These are phyloP conservation scores for Sedum album DNA, from an alignment of 164 flowering plant genomes.

Conservation along the genomic window DNA sequence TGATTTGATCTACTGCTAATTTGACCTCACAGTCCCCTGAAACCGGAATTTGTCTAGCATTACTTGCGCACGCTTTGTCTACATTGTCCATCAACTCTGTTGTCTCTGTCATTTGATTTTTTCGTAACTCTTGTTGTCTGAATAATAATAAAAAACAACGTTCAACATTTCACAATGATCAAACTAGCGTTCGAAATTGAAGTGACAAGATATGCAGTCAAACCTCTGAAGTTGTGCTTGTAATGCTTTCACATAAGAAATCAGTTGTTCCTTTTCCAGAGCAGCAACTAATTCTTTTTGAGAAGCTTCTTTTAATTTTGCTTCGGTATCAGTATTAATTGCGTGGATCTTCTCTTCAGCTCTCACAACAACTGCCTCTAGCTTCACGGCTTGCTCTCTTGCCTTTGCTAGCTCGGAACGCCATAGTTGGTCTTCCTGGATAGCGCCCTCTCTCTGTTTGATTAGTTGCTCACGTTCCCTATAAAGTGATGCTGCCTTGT, in stretches of 20 bases:
- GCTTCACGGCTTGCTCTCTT: constrained; percentile 72
- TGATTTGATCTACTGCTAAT: constrained; percentile 32
- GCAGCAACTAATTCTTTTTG: constrained; percentile 58
- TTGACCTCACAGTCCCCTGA: constrained; percentile 37
- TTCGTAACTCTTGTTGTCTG: neutral
- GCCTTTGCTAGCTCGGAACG: constrained; percentile 97
- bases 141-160: neutral
- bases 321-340: constrained; percentile 66
- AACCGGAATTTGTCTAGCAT: constrained; percentile 41
- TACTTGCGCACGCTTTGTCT: constrained; percentile 85
- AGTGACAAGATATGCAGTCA: neutral
- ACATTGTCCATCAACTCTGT: constrained; percentile 14
- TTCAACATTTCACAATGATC: too few species aligned
- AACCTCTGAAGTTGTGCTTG: constrained; percentile 85
- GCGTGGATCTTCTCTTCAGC: constrained; percentile 89
- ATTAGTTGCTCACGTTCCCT: constrained; percentile 65
- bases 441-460: constrained; percentile 75
- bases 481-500: constrained; percentile 34
- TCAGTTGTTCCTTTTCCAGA: constrained; percentile 70
- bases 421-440: constrained; percentile 86
- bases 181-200: neutral
- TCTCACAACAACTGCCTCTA: constrained; percentile 84
- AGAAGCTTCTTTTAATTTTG: constrained; percentile 59
- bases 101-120: neutral
- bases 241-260: constrained; percentile 50